Evolutionary conservation across 495 filamentous ascomycete genomes (phyloP), one percentile per base, ranked within the genome.

Genomic region (Hypoxylon fragiforme): DNA sequence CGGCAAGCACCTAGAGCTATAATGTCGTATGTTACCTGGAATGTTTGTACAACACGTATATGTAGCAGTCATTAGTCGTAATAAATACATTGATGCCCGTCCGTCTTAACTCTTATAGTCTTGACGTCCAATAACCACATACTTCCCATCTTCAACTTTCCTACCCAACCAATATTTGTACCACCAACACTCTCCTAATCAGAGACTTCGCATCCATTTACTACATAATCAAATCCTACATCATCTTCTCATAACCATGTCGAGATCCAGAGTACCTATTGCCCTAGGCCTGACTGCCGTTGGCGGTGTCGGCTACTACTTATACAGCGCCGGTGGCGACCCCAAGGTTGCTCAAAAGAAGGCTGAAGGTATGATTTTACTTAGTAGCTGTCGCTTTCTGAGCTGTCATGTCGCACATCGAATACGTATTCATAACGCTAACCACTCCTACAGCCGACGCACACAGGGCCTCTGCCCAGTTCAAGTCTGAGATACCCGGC

Each of bases 281-380:
- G 74, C 78, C 60, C 57, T 89, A 32, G 89, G 84, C 54, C 63
- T 84, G 40, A 79, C 76, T 11, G 86, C 80, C 35, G 87, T 79
- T 13, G 86, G 83, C 48, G 83, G 82, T 31, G 77, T 82, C 35
- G 92, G 86, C 12, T 97, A 97, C 80, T 98, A 97, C 77, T 78
- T 97, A 44, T 97, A 96, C 73, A 78, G 74, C 16, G 89, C 92
- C 0, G 91, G 92, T 42, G 94, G 94, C 28, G 78, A 86, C 66
- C 81, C 89, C n/a, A 85, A 87, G 50, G 81, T 80, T 20, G 92
- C 92, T 8, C 81, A 87, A 78, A 88, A 92, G 76, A 72, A 91
- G 53, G 77, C 88, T 57, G 90, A 95, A 76, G 78, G 94, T 96
- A 71, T 42, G 34, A 28, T 26, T 5, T 34, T n/a, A 34, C n/a